Percentiles rank a stretch among this genome's conserved stretches.
These are phyloP conservation scores for Starmera dryadoides DNA, from an alignment of 805 yeast species.

Conservation along the genomic window DNA sequence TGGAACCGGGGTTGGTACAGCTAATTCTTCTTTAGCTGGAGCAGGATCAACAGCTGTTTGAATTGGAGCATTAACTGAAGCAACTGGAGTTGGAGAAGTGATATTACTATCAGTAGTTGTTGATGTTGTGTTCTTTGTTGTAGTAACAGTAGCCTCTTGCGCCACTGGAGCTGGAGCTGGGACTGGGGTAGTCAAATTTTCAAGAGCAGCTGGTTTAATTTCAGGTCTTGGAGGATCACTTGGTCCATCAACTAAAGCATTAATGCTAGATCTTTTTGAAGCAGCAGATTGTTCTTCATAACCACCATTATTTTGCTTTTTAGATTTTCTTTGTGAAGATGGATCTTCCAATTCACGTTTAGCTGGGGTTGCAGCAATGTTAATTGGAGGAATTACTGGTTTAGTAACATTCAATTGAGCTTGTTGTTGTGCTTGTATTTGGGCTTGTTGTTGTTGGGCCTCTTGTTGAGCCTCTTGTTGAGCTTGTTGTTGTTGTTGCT, in stretches of 20 bases:
- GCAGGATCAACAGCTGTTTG: constrained; percentile 2
- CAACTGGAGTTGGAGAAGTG: constrained; percentile 1
- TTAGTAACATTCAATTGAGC: neutral
- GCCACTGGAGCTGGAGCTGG: constrained; percentile 25
- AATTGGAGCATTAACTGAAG: constrained; percentile 5
- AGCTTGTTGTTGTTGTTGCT: constrained; percentile 13
- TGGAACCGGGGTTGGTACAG: constrained; percentile 2
- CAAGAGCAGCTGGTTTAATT: no score
- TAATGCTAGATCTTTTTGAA: constrained; percentile 1
- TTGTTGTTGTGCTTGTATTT: constrained; percentile 6
- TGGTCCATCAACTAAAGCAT: neutral
- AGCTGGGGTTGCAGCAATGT: constrained; percentile 3
- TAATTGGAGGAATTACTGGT: constrained; percentile 3
- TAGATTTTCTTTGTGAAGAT: constrained; percentile 1
- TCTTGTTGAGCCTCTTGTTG: constrained; percentile 7
- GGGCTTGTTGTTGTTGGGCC: constrained; percentile 1
- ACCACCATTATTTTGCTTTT: constrained; percentile 1
- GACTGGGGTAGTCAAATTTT: no score
- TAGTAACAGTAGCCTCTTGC: constrained; percentile 20
- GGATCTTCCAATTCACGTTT: constrained; percentile 3
- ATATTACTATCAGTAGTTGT: constrained; percentile 18
- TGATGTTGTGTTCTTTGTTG: constrained; percentile 22
- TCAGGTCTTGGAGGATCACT: constrained; percentile 1
- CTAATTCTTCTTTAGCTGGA: neutral
- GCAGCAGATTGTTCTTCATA: no score